Evolutionary conservation across 208 protist genomes (phyloP), one percentile per base, ranked within the genome.

Genomic region (Lotmaria passim): DNA sequence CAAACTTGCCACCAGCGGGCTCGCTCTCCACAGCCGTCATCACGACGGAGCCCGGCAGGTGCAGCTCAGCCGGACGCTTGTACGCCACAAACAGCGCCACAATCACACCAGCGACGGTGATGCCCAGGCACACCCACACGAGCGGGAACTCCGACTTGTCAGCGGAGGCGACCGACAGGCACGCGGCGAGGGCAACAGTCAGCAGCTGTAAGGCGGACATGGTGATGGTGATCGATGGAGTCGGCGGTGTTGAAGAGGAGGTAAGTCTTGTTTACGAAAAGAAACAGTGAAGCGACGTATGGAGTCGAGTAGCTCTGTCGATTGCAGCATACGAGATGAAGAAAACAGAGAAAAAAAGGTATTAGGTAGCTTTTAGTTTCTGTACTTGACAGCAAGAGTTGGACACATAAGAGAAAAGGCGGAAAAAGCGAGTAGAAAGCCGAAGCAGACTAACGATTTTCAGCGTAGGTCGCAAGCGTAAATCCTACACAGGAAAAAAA

Each of bases 51-150:
- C 79, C 61, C 55, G 69, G 70, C 30, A 85, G 60, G 47, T 85
- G 61, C 38, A 90, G 63, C 73, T 86, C 74, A 46, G 79, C 72
- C 6, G 85, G 85, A 41, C 85, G 85, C 59, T 68, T 81, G 73
- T 86, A 82, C 28, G 78, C 85, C 50, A 83, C 72, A 56, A 73
- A 81, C 39, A 87, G 65, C 0, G 69, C 82, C 31, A 78, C 59
- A 47, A 72, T 73, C 65, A 82, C 65, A 46, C 84, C 80, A 11
- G 69, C 79, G 4, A 87, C 70, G 26, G 81, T 86, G 70, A 90
- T 81, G 64, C 81, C 81, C 30, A 90, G 74, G 72, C 84, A 90
- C 59, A 86, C 68, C 78, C 78, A 90, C 46, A 90, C 71, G 4
- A 88, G 75, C 39, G 85, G 81, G 57, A 87, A 87, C 62, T 86